Evolutionary conservation across 164 flowering plant genomes (phyloP).

Genomic region (Liriodendron chinense): DNA sequence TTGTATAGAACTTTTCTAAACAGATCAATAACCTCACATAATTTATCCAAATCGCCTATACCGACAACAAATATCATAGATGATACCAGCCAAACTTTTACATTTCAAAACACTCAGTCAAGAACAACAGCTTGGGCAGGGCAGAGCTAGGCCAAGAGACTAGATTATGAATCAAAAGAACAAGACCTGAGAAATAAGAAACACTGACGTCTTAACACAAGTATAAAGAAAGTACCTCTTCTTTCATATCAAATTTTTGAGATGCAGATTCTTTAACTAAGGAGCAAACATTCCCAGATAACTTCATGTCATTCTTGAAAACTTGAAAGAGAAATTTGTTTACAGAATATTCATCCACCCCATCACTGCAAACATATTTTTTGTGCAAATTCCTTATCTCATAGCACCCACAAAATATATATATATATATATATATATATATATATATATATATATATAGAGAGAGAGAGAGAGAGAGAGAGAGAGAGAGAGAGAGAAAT

Average conservation of each 20-base stretch:
- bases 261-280: slow-evolving; percentile 71
- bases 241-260: slow-evolving; percentile 87
- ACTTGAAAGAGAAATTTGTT: slow-evolving; percentile 69
- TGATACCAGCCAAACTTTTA: background rate
- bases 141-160: background rate
- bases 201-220: background rate
- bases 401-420: too few relatives aligned
- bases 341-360: slow-evolving; percentile 83
- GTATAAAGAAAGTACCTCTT: slow-evolving; percentile 54
- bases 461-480: background rate
- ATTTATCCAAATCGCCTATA: too few relatives aligned
- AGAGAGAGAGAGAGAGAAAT: background rate
- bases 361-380: slow-evolving; percentile 62
- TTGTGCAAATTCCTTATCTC: slow-evolving; percentile 2
- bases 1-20: too few relatives aligned
- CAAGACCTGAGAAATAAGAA: background rate
- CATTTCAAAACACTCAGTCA: background rate
- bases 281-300: slow-evolving; percentile 51
- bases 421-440: background rate
- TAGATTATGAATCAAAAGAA: background rate
- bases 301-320: slow-evolving; percentile 31
- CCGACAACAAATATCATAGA: too few relatives aligned
- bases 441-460: background rate
- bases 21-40: too few relatives aligned
- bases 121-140: background rate